phyloP scores from a whole-genome alignment of 208 protist genomes.

The Leishmania turanica region DNA sequence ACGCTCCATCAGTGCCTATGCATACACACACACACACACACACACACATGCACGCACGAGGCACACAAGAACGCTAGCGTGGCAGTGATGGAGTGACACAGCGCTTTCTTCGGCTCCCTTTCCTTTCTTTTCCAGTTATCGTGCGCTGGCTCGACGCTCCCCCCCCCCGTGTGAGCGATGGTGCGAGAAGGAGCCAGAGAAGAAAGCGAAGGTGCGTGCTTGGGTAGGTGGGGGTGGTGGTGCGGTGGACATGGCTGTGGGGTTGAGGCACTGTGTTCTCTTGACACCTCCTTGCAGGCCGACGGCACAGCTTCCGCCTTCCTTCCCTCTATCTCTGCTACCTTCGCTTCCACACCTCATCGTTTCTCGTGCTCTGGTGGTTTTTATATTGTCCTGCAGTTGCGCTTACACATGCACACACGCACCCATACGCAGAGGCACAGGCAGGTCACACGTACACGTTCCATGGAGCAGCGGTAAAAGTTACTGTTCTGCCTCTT shows the following conservation, averaged over 20 bases:
- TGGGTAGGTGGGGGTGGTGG: background rate
- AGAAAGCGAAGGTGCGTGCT: background rate
- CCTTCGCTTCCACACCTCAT: no score
- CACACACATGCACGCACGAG: constrained; percentile 3
- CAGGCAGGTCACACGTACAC: background rate
- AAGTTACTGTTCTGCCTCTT: background rate
- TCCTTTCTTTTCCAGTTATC: no score
- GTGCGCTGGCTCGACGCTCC: background rate
- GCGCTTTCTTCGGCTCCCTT: background rate
- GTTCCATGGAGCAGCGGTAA: background rate
- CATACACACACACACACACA: background rate
- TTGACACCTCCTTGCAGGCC: background rate
- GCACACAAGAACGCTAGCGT: background rate
- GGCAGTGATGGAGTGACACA: background rate
- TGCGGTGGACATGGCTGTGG: background rate
- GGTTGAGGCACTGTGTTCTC: background rate
- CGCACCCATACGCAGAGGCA: background rate
- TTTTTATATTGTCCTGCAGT: background rate
- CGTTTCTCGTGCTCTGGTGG: background rate
- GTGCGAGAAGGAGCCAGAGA: background rate
- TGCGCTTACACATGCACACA: background rate
- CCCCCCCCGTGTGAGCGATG: background rate
- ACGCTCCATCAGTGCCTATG: background rate
- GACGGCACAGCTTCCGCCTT: background rate
- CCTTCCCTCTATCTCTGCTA: background rate